Evolutionary conservation across 2,329 filamentous ascomycete species (phyloP).

Genomic region (Chalaropsis thielavioides): DNA sequence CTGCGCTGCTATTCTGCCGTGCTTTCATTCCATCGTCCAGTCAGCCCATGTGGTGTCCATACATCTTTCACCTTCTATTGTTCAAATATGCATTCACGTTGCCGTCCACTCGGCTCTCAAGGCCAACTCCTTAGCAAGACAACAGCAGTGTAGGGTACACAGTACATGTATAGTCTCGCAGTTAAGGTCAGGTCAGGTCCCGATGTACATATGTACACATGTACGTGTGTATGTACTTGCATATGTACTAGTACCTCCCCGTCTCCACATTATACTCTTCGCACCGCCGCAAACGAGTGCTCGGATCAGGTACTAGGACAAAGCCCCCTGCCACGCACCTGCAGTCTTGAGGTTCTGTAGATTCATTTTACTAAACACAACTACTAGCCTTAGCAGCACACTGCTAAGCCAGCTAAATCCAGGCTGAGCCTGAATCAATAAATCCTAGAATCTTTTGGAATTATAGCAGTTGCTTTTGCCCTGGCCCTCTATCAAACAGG

Average conservation of each 20-base stretch:
- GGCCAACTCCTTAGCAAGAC: background rate
- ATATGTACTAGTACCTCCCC: background rate
- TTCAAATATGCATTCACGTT: background rate
- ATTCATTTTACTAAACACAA: background rate
- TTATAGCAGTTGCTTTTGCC: background rate
- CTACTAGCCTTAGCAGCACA: background rate
- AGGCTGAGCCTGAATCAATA: background rate
- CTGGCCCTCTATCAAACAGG: background rate
- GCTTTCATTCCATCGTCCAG: background rate
- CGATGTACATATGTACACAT: background rate
- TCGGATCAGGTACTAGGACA: background rate
- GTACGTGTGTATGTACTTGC: background rate
- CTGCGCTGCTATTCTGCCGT: background rate
- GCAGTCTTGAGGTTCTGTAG: conserved; percentile 1
- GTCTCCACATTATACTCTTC: background rate
- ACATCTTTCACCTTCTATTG: background rate
- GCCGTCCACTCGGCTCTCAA: background rate
- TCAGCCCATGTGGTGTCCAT: background rate
- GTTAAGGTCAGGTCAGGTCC: background rate
- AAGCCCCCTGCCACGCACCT: background rate
- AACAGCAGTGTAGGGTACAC: background rate
- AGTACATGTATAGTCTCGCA: background rate
- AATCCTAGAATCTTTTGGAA: background rate
- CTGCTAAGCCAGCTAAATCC: background rate
- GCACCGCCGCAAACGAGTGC: background rate